phyloP scores from a whole-genome alignment of 768 basidiomycete genomes.

The Termitomyces sp. region DNA sequence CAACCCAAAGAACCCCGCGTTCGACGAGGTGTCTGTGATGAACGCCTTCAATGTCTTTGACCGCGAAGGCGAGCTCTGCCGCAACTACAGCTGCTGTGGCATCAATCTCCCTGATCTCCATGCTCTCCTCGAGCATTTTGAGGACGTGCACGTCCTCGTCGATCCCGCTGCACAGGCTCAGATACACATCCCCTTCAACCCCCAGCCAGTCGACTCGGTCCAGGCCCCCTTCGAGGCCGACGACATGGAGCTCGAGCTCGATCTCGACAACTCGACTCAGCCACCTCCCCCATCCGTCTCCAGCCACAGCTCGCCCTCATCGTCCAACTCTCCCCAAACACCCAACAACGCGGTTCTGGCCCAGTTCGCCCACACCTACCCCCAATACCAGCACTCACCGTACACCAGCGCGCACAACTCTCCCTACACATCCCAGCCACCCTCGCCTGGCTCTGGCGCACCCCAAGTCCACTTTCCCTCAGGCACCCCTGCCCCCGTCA shows the following conservation, averaged over 20 bases:
- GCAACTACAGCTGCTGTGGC: constrained; percentile 90
- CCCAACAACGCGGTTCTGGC: constrained; percentile 33
- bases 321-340: constrained; percentile 46
- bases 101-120: constrained; percentile 67
- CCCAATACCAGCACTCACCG: constrained; percentile 22
- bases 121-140: constrained; percentile 88
- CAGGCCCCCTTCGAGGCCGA: constrained; percentile 55
- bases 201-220: constrained; percentile 25
- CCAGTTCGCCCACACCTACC: constrained; percentile 25
- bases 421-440: constrained; percentile 37
- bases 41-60: constrained; percentile 67
- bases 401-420: constrained; percentile 23
- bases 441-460: constrained; percentile 49
- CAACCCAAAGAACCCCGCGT: constrained; percentile 34
- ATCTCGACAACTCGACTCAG: constrained; percentile 36
- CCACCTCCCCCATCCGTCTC: constrained; percentile 24
- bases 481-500: constrained; percentile 15
- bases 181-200: constrained; percentile 46
- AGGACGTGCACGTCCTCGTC: constrained; percentile 81
- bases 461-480: constrained; percentile 18
- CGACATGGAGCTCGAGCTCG: constrained; percentile 81
- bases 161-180: constrained; percentile 37
- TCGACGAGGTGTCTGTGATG: constrained; percentile 56
- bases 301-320: constrained; percentile 37
- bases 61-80: constrained; percentile 74